These are phyloP conservation scores for Trichoderma pleuroti DNA, from an alignment of 2,329 filamentous ascomycete genomes.

Conservation along the genomic window DNA sequence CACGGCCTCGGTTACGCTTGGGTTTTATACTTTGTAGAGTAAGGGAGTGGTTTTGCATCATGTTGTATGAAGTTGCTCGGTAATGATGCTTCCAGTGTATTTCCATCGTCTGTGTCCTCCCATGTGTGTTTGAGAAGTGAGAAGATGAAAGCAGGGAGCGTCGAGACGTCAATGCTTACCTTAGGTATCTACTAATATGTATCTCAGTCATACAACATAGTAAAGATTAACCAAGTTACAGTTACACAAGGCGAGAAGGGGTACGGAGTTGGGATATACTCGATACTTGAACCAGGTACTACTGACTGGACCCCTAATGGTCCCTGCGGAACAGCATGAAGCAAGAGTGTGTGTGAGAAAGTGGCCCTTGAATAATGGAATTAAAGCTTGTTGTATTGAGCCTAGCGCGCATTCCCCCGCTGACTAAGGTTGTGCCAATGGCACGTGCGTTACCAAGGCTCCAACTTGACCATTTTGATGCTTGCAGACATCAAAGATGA, in stretches of 20 bases:
- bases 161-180: not conserved
- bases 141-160: not conserved
- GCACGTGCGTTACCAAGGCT: not conserved
- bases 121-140: not conserved
- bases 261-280: not conserved
- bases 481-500: not conserved
- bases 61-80: not conserved
- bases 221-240: not conserved
- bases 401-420: not conserved
- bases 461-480: not conserved
- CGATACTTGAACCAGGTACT: not conserved
- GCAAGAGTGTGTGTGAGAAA: not conserved
- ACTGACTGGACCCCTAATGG: not conserved
- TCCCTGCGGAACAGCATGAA: not conserved
- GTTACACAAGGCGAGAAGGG: not conserved
- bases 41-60: not conserved
- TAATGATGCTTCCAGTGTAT: not conserved
- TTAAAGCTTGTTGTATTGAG: not conserved
- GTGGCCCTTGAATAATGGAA: not conserved
- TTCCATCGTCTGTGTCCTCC: not conserved
- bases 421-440: not conserved
- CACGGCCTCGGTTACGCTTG: not conserved
- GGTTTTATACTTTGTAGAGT: not conserved
- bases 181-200: not conserved
- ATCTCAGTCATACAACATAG: not conserved